phyloP scores from a whole-genome alignment of 495 filamentous ascomycete species.

The Hypoxylon crocopeplum region DNA sequence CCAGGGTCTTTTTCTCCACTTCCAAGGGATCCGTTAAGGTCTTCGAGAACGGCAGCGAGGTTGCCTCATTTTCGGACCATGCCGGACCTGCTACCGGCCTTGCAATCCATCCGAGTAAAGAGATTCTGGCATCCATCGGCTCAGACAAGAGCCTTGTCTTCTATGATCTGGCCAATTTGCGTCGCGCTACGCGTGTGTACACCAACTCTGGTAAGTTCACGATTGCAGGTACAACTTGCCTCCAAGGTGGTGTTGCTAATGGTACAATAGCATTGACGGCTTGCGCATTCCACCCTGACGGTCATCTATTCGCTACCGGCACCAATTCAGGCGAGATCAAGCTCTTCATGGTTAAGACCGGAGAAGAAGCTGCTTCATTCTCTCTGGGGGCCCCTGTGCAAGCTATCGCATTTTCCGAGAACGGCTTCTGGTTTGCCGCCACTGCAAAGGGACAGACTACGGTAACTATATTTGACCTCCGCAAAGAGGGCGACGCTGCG shows the following conservation, averaged over 20 bases:
- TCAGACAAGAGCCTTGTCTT: slow-evolving; percentile 92
- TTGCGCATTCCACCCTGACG: slow-evolving; percentile 92
- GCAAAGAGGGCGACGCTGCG: slow-evolving; percentile 78
- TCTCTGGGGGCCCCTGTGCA: slow-evolving; percentile 70
- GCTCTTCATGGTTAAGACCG: slow-evolving; percentile 82
- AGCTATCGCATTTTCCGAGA: slow-evolving; percentile 88
- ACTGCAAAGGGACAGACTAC: slow-evolving; percentile 73
- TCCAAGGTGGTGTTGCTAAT: slow-evolving; percentile 42
- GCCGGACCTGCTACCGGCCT: slow-evolving; percentile 80
- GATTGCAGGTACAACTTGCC: neutral
- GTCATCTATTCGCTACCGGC: slow-evolving; percentile 88
- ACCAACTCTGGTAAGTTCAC: slow-evolving; percentile 76
- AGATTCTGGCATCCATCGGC: slow-evolving; percentile 86
- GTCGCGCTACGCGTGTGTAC: slow-evolving; percentile 76
- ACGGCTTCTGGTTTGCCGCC: slow-evolving; percentile 93
- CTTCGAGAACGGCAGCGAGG: slow-evolving; percentile 71
- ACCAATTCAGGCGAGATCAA: slow-evolving; percentile 77
- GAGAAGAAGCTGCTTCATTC: slow-evolving; percentile 73
- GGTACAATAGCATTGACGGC: slow-evolving; percentile 71
- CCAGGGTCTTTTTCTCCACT: slow-evolving; percentile 72
- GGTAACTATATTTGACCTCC: slow-evolving; percentile 88
- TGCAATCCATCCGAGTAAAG: slow-evolving; percentile 81
- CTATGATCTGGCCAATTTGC: slow-evolving; percentile 76
- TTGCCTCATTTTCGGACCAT: slow-evolving; percentile 73
- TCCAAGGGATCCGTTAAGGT: slow-evolving; percentile 79